Conservation (phyloP, 2,329 filamentous ascomycete species). For the Verticillium longisporum region DNA sequence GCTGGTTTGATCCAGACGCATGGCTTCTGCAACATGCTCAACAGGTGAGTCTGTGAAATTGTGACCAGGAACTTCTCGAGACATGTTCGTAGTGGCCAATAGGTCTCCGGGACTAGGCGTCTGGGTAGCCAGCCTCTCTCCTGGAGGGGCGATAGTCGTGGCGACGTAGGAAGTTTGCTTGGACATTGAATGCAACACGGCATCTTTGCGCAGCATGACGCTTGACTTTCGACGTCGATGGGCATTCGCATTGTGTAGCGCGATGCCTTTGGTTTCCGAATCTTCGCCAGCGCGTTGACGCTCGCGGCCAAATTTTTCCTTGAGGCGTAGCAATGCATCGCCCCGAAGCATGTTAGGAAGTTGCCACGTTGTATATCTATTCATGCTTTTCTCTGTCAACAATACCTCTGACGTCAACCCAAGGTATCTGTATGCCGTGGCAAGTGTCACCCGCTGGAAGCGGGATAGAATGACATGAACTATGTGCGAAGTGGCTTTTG, state of each 20-base stretch:
- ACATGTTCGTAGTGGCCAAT: conserved; percentile 68
- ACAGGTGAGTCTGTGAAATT: conserved; percentile 15
- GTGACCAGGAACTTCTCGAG: conserved; percentile 49
- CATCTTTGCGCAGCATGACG: conserved; percentile 72
- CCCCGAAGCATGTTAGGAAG: conserved; percentile 86
- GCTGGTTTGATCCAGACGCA: conserved; percentile 22
- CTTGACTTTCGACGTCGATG: conserved; percentile 65
- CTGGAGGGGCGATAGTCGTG: conserved; percentile 30
- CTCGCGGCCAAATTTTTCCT: conserved; percentile 87
- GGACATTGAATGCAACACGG: conserved; percentile 60
- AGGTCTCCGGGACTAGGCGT: conserved; percentile 70
- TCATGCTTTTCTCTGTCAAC: conserved; percentile 88
- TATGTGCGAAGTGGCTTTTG: conserved; percentile 93
- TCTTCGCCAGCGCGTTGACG: conserved; percentile 74
- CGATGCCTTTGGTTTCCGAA: conserved; percentile 86
- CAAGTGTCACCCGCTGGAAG: conserved; percentile 87
- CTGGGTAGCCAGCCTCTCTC: conserved; percentile 33
- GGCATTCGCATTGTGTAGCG: conserved; percentile 72
- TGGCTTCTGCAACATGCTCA: conserved; percentile 16
- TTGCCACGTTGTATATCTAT: conserved; percentile 85
- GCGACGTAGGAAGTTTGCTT: conserved; percentile 35
- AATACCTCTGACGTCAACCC: conserved; percentile 88
- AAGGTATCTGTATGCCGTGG: conserved; percentile 90
- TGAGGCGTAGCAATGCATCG: conserved; percentile 72
- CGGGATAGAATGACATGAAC: conserved; percentile 95